phyloP scores from a whole-genome alignment of 192 early-diverging fungal species.

The Linnemannia hyalina region DNA sequence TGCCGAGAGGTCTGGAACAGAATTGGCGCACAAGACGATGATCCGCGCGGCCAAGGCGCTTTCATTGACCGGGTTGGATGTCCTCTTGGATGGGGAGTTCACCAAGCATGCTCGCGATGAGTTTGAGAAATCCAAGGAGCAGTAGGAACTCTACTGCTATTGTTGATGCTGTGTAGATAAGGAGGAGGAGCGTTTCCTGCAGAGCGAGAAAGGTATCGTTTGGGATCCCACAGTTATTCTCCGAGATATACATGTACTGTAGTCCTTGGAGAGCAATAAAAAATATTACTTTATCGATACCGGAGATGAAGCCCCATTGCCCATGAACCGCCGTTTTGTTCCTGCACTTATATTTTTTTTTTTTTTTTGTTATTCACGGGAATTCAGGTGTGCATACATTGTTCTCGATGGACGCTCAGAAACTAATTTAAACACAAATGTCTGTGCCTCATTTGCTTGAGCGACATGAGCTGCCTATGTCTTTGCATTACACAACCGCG shows the following conservation, averaged over 20 bases:
- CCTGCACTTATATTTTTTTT: no score
- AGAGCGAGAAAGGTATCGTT: neutral
- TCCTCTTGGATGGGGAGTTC: slow-evolving; percentile 63
- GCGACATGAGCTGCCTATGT: no score
- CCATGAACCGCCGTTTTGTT: no score
- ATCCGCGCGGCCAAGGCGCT: slow-evolving; percentile 66
- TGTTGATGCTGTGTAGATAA: neutral
- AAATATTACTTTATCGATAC: no score
- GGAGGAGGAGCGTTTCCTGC: neutral
- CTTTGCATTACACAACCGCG: no score
- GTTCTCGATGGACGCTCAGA: no score
- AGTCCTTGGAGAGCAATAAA: no score
- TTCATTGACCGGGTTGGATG: slow-evolving; percentile 64
- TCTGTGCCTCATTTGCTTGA: no score
- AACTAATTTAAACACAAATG: no score
- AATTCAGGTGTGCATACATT: no score
- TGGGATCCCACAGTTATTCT: neutral
- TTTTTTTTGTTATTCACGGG: no score
- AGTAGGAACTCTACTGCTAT: neutral
- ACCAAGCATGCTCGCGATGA: slow-evolving; percentile 57
- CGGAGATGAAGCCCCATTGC: no score
- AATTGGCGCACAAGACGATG: slow-evolving; percentile 68
- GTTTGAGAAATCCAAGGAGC: slow-evolving; percentile 45
- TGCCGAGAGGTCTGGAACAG: slow-evolving; percentile 68
- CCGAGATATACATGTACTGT: neutral